Evolutionary conservation across 2,329 filamentous ascomycete species (phyloP), one percentile per base, ranked within the genome.

Genomic region (Xylariales sp.): DNA sequence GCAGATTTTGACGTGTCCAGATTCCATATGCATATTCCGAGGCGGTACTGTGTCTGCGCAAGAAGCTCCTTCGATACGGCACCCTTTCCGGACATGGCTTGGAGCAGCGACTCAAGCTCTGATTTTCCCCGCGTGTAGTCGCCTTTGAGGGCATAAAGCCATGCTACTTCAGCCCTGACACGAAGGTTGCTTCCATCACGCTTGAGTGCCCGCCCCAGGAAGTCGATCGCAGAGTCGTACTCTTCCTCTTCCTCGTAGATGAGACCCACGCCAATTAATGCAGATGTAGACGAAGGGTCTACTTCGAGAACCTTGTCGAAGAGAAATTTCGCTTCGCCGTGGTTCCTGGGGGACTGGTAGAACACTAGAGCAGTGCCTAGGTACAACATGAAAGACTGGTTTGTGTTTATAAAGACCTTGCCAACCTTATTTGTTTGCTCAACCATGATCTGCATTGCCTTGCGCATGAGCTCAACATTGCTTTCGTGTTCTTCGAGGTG

Each of bases 201-300:
- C 48, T 81, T 61, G 19, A 94, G 61, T 1, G 93, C 93, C 48
- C 87, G 78, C 28, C 75, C 76, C 10, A 98, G 67, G 55, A 95
- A 96, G 20, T 84, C 77, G 28, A 90, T 80, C 0, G 94, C 93
- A 54, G 88, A 76, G 34, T 78, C 72, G 54, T 87, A 96, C 48
- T 97, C 86, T 54, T 95, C 85, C 50, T 95, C 89, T 53, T 97
- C 93, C 61, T 96, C 89, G 34, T 90, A 84, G 29, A 98, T 91
- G 18, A 97, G 66, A 1, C 93, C 94, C 24, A 96, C 80, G 1
- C 93, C 93, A 33, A 97, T 86, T 46, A 98, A 70, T 3, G 90
- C 90, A 21, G 81, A 69, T 1, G 89, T 94, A 1, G 86, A 90
- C 3, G 78, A 79, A 2, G 82, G 75, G 43, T 94, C 88, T 19